A percentile compares a stretch with the other conserved stretches of the same genome.
phyloP scores from a whole-genome alignment of 768 basidiomycete genomes.

The Psilocybe sp. region DNA sequence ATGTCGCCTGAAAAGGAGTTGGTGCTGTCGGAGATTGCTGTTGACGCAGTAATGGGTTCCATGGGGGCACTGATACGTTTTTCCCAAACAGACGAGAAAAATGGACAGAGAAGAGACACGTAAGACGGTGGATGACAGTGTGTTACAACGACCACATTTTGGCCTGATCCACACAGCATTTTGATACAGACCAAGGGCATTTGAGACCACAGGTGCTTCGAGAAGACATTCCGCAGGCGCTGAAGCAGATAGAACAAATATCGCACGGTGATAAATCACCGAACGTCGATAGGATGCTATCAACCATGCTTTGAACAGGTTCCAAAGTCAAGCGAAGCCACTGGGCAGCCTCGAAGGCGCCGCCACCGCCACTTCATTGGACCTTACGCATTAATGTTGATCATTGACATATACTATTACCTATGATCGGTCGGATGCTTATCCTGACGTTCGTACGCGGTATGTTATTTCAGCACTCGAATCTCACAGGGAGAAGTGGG shows the following conservation, averaged over 20 bases:
- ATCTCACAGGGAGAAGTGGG: not conserved
- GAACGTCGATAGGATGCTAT: constrained; percentile 2
- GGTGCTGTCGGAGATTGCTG: too few species aligned
- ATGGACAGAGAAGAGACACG: constrained; percentile 3
- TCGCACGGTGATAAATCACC: constrained; percentile 17
- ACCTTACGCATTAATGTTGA: constrained; percentile 6
- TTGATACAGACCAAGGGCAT: constrained; percentile 5
- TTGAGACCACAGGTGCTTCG: not conserved
- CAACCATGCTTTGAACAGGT: constrained; percentile 6
- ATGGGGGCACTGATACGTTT: not conserved
- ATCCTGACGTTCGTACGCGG: too few species aligned
- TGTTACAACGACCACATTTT: not conserved
- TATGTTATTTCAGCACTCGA: too few species aligned
- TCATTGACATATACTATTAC: not conserved
- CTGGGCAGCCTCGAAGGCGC: constrained; percentile 3
- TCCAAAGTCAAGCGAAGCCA: constrained; percentile 10
- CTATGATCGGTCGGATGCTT: too few species aligned
- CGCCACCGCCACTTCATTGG: constrained; percentile 5
- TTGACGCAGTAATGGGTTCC: too few species aligned
- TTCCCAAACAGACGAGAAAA: constrained; percentile 1
- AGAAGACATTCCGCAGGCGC: too few species aligned
- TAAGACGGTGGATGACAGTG: constrained; percentile 12
- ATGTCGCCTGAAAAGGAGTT: too few species aligned
- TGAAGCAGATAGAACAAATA: not conserved
- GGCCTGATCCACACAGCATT: constrained; percentile 4